phyloP scores from a whole-genome alignment of 2,329 filamentous ascomycete species.

The Venturiaceae sp. region DNA sequence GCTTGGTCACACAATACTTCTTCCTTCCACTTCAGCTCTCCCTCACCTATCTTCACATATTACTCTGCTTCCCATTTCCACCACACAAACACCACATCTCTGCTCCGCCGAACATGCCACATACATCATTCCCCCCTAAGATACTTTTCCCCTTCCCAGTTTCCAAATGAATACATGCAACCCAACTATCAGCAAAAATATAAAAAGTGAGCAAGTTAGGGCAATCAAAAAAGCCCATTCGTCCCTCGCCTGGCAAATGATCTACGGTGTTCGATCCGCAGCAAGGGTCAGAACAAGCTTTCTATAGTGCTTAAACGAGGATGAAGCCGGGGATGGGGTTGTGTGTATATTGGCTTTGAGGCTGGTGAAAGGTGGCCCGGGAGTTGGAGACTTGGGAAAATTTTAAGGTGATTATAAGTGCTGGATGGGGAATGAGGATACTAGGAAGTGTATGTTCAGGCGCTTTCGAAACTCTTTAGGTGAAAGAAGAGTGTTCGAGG shows the following conservation, averaged over 20 bases:
- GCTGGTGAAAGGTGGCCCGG: too few relatives aligned
- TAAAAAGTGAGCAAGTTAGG: neutral
- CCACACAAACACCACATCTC: neutral
- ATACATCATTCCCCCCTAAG: neutral
- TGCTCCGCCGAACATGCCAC: too few relatives aligned
- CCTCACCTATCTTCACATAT: neutral
- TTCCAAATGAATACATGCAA: neutral
- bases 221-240: neutral
- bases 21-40: neutral
- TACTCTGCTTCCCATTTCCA: neutral
- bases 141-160: neutral
- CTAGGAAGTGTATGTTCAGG: too few relatives aligned
- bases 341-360: neutral
- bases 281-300: neutral
- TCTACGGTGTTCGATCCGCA: neutral
- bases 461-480: too few relatives aligned
- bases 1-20: neutral
- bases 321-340: neutral
- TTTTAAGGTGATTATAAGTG: too few relatives aligned
- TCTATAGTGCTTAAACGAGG: neutral
- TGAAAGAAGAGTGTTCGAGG: too few relatives aligned
- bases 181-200: neutral
- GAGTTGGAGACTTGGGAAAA: too few relatives aligned
- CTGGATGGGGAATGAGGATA: too few relatives aligned
- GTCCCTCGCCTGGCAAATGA: neutral